Percentiles rank a stretch among this genome's conserved stretches.
Conservation (phyloP, 371 early-diverging fungal species). For the Fennellomyces sp. region DNA sequence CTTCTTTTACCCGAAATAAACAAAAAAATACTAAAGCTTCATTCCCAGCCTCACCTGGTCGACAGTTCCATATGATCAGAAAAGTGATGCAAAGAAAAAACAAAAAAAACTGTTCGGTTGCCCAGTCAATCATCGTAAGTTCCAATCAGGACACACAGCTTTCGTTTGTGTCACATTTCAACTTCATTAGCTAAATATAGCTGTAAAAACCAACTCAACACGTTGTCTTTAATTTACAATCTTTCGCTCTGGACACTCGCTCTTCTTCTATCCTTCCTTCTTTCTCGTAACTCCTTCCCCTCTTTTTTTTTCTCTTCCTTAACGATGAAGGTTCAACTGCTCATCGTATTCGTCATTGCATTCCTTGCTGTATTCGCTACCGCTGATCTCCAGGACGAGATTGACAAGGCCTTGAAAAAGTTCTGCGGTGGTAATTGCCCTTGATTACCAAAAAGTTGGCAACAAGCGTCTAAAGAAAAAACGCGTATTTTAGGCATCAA, state of each 20-base stretch:
- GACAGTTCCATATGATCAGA: no score
- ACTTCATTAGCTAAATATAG: background rate
- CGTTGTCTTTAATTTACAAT: background rate
- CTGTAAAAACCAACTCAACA: background rate
- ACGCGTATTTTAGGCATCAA: constrained; percentile 19
- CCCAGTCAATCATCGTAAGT: no score
- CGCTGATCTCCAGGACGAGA: constrained; percentile 47
- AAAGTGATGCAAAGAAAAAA: no score
- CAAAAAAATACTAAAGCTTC: no score
- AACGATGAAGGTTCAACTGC: background rate
- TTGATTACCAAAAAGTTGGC: background rate
- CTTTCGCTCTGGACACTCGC: background rate
- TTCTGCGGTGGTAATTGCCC: constrained; percentile 44
- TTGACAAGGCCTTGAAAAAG: constrained; percentile 46
- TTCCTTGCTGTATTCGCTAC: constrained; percentile 30
- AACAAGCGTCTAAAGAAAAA: background rate
- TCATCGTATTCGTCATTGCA: constrained; percentile 12
- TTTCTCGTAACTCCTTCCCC: background rate
- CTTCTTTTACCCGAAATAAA: no score
- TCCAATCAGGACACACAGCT: no score
- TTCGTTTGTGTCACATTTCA: background rate
- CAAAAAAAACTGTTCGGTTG: no score
- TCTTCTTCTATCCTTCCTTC: background rate
- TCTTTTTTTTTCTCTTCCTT: background rate
- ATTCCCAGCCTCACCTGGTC: no score